phyloP scores from a whole-genome alignment of 2,329 filamentous ascomycete species.

The Talaromyces sp. region DNA sequence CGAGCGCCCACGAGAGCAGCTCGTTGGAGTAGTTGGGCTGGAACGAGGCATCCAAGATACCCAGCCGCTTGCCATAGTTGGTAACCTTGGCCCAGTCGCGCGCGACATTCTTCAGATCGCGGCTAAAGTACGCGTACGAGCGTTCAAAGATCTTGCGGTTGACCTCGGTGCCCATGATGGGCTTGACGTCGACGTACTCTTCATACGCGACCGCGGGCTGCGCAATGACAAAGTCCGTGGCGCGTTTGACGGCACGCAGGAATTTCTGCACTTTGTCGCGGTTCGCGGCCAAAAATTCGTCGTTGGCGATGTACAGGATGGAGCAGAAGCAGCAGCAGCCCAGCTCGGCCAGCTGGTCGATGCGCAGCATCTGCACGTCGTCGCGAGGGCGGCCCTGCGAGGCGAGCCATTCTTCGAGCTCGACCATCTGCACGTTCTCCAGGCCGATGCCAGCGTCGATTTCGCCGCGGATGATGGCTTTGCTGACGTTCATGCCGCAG shows the following conservation, averaged over 20 bases:
- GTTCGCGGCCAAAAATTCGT: conserved; percentile 61
- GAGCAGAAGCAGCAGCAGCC: conserved; percentile 82
- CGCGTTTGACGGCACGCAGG: conserved; percentile 67
- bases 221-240: conserved; percentile 66
- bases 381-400: conserved; percentile 56
- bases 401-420: conserved; percentile 70
- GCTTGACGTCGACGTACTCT: conserved; percentile 68
- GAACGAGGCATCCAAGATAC: conserved; percentile 60
- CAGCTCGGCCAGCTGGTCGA: conserved; percentile 72
- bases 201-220: conserved; percentile 59
- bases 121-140: conserved; percentile 70
- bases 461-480: conserved; percentile 66
- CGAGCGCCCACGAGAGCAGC: conserved; percentile 62
- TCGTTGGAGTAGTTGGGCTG: conserved; percentile 70
- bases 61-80: conserved; percentile 67
- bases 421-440: conserved; percentile 80
- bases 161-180: conserved; percentile 60
- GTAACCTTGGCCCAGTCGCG: conserved; percentile 77
- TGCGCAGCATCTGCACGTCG: conserved; percentile 75
- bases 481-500: conserved; percentile 76
- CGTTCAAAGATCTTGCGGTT: conserved; percentile 78
- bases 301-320: conserved; percentile 76
- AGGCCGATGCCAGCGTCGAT: conserved; percentile 74
- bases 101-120: conserved; percentile 67
- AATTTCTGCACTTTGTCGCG: conserved; percentile 63